Evolutionary conservation across 305 asterid species (phyloP).

Genomic region (Fraxinus velutina): DNA sequence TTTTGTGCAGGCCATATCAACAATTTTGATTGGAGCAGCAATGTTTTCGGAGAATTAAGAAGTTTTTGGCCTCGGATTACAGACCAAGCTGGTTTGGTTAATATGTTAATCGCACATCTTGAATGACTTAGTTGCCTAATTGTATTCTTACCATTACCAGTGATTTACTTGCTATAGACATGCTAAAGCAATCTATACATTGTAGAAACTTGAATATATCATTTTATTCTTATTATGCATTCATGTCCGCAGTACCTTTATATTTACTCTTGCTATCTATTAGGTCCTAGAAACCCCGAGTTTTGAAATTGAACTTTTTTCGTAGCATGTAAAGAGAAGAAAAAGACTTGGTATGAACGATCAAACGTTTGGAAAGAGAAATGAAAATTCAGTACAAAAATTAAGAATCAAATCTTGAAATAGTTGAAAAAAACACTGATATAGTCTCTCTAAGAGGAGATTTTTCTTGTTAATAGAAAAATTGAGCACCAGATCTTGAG

Average conservation of each 20-base stretch:
- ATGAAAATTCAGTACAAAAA: background rate
- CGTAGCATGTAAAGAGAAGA: background rate
- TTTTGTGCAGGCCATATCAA: background rate
- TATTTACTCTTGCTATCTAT: background rate
- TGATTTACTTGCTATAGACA: background rate
- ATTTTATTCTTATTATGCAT: background rate
- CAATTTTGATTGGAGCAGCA: slow-evolving; percentile 5
- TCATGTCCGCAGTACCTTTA: background rate
- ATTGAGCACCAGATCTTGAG: background rate
- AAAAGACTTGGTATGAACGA: background rate
- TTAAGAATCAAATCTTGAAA: background rate
- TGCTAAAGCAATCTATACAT: background rate
- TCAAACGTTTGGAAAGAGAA: background rate
- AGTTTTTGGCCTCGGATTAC: background rate
- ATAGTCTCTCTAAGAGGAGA: background rate
- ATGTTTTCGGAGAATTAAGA: background rate
- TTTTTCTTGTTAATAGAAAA: background rate
- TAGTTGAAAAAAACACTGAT: background rate
- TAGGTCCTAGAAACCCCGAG: background rate
- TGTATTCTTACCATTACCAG: background rate
- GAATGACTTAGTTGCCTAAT: background rate
- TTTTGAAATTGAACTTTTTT: background rate
- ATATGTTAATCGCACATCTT: background rate
- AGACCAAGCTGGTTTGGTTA: background rate
- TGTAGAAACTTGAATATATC: background rate